These are phyloP conservation scores for Saturnispora dispora DNA, from an alignment of 805 yeast genomes.

Conservation along the genomic window DNA sequence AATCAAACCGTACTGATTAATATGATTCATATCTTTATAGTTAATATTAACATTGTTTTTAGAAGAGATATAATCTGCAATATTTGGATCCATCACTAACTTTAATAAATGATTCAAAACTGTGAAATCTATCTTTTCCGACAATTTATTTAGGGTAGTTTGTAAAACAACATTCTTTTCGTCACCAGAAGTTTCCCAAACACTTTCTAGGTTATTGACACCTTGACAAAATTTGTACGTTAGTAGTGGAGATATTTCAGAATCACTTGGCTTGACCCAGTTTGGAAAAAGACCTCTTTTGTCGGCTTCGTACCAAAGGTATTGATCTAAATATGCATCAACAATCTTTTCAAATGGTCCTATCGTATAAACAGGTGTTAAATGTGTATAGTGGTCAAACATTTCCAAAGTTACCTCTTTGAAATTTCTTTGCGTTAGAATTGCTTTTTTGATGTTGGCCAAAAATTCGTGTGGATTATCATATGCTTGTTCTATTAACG, in stretches of 20 bases:
- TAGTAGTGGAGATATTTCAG: constrained; percentile 84
- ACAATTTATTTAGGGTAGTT: constrained; percentile 55
- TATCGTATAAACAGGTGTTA: constrained; percentile 77
- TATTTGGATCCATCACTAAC: constrained; percentile 74
- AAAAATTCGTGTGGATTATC: constrained; percentile 94
- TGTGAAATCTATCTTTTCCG: constrained; percentile 86
- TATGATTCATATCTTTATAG: constrained; percentile 92
- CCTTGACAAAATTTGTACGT: constrained; percentile 95
- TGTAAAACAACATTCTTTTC: constrained; percentile 81
- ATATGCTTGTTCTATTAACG: constrained; percentile 90
- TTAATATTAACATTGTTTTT: constrained; percentile 76
- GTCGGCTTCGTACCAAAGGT: constrained; percentile 92
- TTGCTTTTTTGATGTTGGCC: constrained; percentile 69
- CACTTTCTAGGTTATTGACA: constrained; percentile 61
- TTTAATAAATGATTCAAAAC: constrained; percentile 72
- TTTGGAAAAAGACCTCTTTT: constrained; percentile 81
- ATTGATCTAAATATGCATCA: constrained; percentile 93
- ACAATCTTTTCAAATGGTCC: constrained; percentile 94
- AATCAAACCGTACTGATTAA: constrained; percentile 78
- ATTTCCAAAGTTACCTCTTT: constrained; percentile 80
- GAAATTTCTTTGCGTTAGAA: constrained; percentile 84
- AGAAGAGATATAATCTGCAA: constrained; percentile 91
- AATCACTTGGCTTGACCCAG: constrained; percentile 93
- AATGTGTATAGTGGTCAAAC: constrained; percentile 82
- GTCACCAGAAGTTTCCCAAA: constrained; percentile 74